A percentile compares a stretch with the other conserved stretches of the same genome.
Evolutionary conservation across 495 filamentous ascomycete species (phyloP).

Genomic region (Hypoxylon fragiforme): DNA sequence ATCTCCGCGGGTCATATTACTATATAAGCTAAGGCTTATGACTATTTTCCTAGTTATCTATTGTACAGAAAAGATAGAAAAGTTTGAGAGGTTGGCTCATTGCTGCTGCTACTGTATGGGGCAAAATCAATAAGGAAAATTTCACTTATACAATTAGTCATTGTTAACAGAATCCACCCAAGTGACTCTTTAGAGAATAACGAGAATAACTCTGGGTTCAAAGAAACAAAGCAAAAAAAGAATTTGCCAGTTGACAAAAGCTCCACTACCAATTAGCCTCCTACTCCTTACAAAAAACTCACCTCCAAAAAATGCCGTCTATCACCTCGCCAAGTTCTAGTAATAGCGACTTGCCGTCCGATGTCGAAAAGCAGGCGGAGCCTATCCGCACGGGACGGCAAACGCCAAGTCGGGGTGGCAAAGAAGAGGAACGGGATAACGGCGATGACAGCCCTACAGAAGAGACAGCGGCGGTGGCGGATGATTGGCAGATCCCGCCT

Average conservation of each 20-base stretch:
- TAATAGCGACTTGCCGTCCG: slow-evolving; percentile 28
- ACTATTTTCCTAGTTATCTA: no score
- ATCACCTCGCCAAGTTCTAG: slow-evolving; percentile 25
- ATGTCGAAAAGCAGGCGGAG: slow-evolving; percentile 29
- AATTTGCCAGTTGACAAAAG: background rate
- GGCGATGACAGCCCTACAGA: slow-evolving; percentile 3
- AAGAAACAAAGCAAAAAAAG: background rate
- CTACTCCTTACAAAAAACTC: no score
- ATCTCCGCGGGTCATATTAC: no score
- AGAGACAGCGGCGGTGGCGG: background rate
- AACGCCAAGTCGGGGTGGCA: background rate
- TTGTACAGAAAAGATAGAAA: no score
- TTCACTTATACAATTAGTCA: background rate
- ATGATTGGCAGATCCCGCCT: slow-evolving; percentile 27
- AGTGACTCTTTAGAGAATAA: no score
- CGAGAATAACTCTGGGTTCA: no score
- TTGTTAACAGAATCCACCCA: no score
- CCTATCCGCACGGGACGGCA: background rate
- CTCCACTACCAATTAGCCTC: background rate
- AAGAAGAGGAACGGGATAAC: slow-evolving; percentile 5
- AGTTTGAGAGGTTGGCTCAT: background rate
- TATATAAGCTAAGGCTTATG: no score
- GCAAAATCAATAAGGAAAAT: background rate
- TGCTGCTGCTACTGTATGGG: background rate
- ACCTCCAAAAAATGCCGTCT: slow-evolving; percentile 27